phyloP scores from a whole-genome alignment of 768 basidiomycete species.

The Macrolepiota fuliginosa region DNA sequence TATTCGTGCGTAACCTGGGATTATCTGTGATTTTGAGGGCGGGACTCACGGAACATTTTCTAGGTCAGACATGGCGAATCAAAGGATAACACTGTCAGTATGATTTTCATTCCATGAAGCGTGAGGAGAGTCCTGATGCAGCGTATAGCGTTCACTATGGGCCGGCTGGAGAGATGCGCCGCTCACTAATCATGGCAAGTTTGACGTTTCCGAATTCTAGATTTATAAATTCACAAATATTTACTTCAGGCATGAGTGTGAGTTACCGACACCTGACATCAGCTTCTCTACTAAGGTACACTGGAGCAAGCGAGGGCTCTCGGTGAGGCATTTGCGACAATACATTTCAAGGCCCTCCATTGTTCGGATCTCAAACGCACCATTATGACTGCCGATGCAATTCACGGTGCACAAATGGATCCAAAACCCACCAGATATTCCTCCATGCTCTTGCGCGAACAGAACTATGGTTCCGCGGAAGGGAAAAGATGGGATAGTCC shows the following conservation, averaged over 20 bases:
- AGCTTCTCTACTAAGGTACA: neutral
- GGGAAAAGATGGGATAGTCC: slow-evolving; percentile 46
- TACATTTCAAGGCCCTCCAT: slow-evolving; percentile 53
- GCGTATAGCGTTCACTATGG: slow-evolving; percentile 44
- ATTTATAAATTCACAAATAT: neutral
- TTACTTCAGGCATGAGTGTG: slow-evolving; percentile 53
- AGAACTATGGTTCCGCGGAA: slow-evolving; percentile 69
- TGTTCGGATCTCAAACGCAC: slow-evolving; percentile 70
- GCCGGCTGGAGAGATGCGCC: slow-evolving; percentile 76
- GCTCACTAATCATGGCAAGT: slow-evolving; percentile 70
- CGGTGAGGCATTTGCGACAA: slow-evolving; percentile 47
- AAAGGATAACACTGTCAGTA: slow-evolving; percentile 66
- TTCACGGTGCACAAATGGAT: slow-evolving; percentile 46
- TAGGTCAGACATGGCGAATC: slow-evolving; percentile 80
- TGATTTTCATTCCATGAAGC: neutral
- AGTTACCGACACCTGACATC: slow-evolving; percentile 20
- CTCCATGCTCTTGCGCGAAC: slow-evolving; percentile 60
- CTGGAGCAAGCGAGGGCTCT: slow-evolving; percentile 63
- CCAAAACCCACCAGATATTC: slow-evolving; percentile 45
- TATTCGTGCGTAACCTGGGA: slow-evolving; percentile 32
- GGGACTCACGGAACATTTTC: neutral
- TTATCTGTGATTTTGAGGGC: neutral
- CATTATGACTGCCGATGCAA: slow-evolving; percentile 53
- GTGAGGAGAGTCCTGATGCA: slow-evolving; percentile 1
- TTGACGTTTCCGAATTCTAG: neutral